Evolutionary conservation across 225 moss, liverwort and hornwort species (phyloP).

Genomic region (Rhytidiadelphus loreus): DNA sequence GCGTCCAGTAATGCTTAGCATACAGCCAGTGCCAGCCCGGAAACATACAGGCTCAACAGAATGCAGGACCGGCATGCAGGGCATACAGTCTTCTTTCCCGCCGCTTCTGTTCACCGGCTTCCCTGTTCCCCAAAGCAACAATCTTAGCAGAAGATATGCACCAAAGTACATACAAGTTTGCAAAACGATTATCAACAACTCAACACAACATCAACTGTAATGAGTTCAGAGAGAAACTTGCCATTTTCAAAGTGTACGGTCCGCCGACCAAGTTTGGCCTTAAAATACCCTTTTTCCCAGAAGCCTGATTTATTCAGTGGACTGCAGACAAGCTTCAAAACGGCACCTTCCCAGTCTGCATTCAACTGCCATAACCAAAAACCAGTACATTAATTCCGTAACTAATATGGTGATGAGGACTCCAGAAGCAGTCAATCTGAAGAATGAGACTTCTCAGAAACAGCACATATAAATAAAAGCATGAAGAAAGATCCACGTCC

Average conservation of each 20-base stretch:
- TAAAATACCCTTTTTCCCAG: slow-evolving; percentile 69
- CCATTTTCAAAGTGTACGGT: slow-evolving; percentile 69
- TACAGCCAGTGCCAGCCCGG: slow-evolving; percentile 46
- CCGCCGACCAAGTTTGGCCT: slow-evolving; percentile 58
- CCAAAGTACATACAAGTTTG: not conserved
- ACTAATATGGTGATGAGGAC: not conserved
- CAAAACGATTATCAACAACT: not conserved
- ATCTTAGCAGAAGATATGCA: not conserved
- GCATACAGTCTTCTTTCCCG: slow-evolving; percentile 45
- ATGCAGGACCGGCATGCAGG: slow-evolving; percentile 54
- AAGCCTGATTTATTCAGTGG: slow-evolving; percentile 44
- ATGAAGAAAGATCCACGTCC: not conserved
- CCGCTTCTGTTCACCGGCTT: slow-evolving; percentile 23
- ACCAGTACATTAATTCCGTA: not conserved
- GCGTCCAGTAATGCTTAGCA: slow-evolving; percentile 56
- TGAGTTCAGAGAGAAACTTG: slow-evolving; percentile 11
- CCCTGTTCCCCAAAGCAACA: slow-evolving; percentile 18
- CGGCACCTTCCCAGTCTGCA: slow-evolving; percentile 76
- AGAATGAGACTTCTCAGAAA: not conserved
- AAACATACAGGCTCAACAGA: slow-evolving; percentile 74
- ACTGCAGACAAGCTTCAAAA: slow-evolving; percentile 55
- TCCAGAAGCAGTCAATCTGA: not conserved
- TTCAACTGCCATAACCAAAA: slow-evolving; percentile 38
- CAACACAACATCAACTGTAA: not conserved
- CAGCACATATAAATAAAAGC: not conserved